phyloP scores from a whole-genome alignment of 257 asterid species.

The Eucommia ulmoides region DNA sequence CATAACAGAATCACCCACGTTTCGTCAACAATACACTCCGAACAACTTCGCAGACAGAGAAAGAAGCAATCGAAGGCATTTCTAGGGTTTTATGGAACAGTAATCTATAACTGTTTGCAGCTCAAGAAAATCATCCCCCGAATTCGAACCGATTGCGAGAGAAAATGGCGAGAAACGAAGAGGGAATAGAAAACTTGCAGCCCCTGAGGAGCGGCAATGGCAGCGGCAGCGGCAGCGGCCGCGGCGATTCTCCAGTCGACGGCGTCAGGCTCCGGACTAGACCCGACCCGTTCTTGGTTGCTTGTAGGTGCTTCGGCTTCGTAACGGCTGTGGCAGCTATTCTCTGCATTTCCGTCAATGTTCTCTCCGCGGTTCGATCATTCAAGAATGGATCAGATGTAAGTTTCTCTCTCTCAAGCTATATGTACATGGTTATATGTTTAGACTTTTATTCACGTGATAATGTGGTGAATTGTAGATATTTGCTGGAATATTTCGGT shows the following conservation, averaged over 20 bases:
- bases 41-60: no score
- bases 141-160: no score
- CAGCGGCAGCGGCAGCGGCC: constrained; percentile 13
- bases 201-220: constrained; percentile 2
- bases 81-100: no score
- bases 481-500: constrained; percentile 94
- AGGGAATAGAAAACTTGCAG: constrained; percentile 7
- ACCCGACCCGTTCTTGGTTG: constrained; percentile 42
- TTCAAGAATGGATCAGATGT: constrained; percentile 74
- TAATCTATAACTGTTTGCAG: no score
- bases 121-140: no score
- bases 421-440: not conserved
- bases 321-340: constrained; percentile 59
- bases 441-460: not conserved
- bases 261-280: constrained; percentile 22
- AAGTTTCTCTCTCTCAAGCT: constrained; percentile 7
- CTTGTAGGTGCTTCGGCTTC: constrained; percentile 63
- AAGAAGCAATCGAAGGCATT: no score
- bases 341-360: constrained; percentile 74
- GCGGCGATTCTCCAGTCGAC: constrained; percentile 12
- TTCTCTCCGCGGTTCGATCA: constrained; percentile 75
- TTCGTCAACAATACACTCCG: no score
- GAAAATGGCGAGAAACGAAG: constrained; percentile 17
- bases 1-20: no score
- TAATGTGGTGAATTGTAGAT: constrained; percentile 22